Evolutionary conservation across 202 grass and related monocot species (phyloP).

Genomic region (Brachypodium distachyon): DNA sequence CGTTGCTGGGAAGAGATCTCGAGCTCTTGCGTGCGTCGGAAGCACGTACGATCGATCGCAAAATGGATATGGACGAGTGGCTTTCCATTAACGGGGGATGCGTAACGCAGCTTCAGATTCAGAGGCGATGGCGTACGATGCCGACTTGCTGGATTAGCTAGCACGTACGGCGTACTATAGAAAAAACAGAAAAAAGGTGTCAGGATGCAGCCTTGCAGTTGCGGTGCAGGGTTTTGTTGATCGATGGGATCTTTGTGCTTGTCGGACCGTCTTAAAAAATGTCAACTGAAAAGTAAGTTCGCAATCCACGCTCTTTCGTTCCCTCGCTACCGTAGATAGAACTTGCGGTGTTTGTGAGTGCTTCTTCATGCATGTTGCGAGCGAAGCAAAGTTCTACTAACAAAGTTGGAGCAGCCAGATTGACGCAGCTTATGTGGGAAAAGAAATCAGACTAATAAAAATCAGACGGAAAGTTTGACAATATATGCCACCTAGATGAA

Average conservation of each 20-base stretch:
- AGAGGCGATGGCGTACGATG: not conserved
- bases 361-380: too few species aligned
- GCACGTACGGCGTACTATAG: too few species aligned
- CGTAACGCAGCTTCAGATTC: not conserved
- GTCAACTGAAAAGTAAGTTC: not conserved
- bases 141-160: not conserved
- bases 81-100: not conserved
- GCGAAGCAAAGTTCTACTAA: too few species aligned
- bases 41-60: not conserved
- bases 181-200: too few species aligned
- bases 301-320: not conserved
- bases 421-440: too few species aligned
- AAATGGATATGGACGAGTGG: not conserved
- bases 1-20: too few species aligned
- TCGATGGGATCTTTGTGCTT: not conserved
- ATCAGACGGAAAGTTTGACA: too few species aligned
- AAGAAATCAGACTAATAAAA: too few species aligned
- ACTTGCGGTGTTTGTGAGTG: too few species aligned
- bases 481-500: too few species aligned
- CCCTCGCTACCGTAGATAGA: too few species aligned
- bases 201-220: not conserved
- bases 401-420: too few species aligned
- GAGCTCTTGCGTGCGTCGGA: constrained; percentile 2
- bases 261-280: not conserved
- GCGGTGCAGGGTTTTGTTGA: not conserved